Conservation (phyloP, 2,329 filamentous ascomycete species). For the Trichoderma hamatum region DNA sequence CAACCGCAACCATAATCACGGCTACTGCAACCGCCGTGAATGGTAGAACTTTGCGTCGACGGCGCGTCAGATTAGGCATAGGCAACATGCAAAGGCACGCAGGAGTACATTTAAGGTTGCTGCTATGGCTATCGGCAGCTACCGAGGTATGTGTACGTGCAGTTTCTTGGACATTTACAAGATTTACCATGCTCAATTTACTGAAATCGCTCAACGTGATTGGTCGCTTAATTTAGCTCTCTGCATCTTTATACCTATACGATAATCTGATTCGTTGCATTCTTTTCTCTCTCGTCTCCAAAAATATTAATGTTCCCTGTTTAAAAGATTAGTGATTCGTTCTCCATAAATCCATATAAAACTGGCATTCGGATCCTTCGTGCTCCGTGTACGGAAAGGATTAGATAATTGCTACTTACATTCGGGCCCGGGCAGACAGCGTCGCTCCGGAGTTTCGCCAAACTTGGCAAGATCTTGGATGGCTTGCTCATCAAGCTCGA, state of each 20-base stretch:
- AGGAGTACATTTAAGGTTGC: not conserved
- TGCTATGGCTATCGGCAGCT: not conserved
- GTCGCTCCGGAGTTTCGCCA: slow-evolving; percentile 54
- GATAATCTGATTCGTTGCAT: not conserved
- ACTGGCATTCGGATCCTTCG: not conserved
- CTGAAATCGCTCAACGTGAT: not conserved
- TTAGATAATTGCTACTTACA: not conserved
- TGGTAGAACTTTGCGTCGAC: not conserved
- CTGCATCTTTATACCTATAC: not conserved
- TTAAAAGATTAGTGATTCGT: not conserved
- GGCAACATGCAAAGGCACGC: too few relatives aligned
- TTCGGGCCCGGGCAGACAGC: slow-evolving; percentile 44
- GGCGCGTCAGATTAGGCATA: not conserved
- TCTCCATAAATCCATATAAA: not conserved
- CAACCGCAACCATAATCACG: not conserved
- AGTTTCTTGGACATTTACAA: too few relatives aligned
- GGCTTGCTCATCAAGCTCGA: slow-evolving; percentile 62
- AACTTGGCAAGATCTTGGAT: slow-evolving; percentile 64
- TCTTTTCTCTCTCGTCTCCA: not conserved
- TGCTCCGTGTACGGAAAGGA: not conserved
- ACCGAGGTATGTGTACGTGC: not conserved
- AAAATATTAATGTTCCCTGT: slow-evolving; percentile 11
- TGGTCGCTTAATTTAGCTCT: not conserved
- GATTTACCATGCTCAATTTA: not conserved
- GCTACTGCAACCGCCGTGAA: not conserved